A percentile compares a stretch with the other conserved stretches of the same genome.
phyloP scores from a whole-genome alignment of 2,329 filamentous ascomycete species.

The Allantophomopsis lycopodina region DNA sequence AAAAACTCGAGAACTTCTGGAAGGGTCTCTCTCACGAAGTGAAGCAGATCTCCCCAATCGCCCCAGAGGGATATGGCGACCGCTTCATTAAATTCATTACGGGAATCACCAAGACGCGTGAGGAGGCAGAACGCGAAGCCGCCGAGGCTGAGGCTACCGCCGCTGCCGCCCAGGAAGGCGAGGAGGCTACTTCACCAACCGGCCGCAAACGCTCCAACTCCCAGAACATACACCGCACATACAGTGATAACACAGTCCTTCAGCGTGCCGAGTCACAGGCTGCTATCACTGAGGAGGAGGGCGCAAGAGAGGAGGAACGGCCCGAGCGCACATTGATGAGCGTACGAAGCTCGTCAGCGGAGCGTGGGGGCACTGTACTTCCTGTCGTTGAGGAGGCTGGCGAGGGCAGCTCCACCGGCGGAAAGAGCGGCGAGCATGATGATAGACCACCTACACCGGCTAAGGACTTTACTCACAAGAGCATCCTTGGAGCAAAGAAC shows the following conservation, averaged over 20 bases:
- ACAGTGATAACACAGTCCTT: slow-evolving; percentile 9
- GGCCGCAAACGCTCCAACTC: slow-evolving; percentile 11
- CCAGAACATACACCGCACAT: slow-evolving; percentile 8
- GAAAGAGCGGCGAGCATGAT: slow-evolving; percentile 26
- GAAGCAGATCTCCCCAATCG: slow-evolving; percentile 81
- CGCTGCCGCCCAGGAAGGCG: slow-evolving; percentile 27
- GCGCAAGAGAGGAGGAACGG: slow-evolving; percentile 16
- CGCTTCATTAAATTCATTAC: slow-evolving; percentile 89
- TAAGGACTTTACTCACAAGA: slow-evolving; percentile 17
- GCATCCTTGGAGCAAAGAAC: background rate
- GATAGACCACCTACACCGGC: slow-evolving; percentile 26
- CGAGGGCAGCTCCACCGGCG: slow-evolving; percentile 56
- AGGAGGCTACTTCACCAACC: slow-evolving; percentile 16
- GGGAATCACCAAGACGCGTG: slow-evolving; percentile 77
- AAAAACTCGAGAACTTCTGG: slow-evolving; percentile 93
- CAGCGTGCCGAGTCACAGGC: slow-evolving; percentile 16
- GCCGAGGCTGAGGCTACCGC: slow-evolving; percentile 22
- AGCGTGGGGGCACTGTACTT: slow-evolving; percentile 43
- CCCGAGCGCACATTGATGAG: slow-evolving; percentile 31
- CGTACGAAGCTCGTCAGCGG: slow-evolving; percentile 39
- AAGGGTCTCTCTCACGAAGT: slow-evolving; percentile 80
- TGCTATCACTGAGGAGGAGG: slow-evolving; percentile 16
- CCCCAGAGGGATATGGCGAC: slow-evolving; percentile 82
- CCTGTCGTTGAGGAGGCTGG: slow-evolving; percentile 87
- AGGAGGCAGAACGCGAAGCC: slow-evolving; percentile 63